phyloP scores from a whole-genome alignment of 441 rosid species.

The Biscutella laevigata region DNA sequence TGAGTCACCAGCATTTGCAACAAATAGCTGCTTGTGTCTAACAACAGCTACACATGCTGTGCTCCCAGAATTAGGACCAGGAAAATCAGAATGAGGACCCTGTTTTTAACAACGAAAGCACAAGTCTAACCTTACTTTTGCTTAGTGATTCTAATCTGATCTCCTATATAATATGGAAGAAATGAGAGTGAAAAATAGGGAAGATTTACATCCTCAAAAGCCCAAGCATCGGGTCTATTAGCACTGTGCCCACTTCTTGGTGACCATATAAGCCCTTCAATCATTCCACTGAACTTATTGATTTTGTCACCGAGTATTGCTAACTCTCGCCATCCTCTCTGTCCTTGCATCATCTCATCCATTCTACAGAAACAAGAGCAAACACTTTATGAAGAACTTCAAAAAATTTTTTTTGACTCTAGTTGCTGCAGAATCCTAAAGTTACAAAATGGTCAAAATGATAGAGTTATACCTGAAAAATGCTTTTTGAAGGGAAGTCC shows the following conservation, averaged over 20 bases:
- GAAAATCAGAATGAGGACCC: conserved; percentile 92
- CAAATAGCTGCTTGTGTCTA: conserved; percentile 52
- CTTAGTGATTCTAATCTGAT: too few relatives aligned
- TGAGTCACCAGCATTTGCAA: conserved; percentile 92
- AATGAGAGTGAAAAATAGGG: neutral
- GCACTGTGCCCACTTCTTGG: conserved; percentile 49
- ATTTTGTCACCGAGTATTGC: conserved; percentile 76
- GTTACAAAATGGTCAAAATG: too few relatives aligned
- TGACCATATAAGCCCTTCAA: conserved; percentile 92
- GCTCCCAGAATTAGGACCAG: conserved; percentile 76
- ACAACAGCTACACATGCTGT: conserved; percentile 78
- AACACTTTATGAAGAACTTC: conserved; percentile 5
- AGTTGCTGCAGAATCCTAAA: too few relatives aligned
- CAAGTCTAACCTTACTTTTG: neutral
- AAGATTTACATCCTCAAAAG: conserved; percentile 60
- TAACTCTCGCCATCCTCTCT: conserved; percentile 92
- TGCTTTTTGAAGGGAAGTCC: conserved; percentile 55
- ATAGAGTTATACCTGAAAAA: conserved; percentile 58
- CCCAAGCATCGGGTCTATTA: conserved; percentile 59
- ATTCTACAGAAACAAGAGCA: conserved; percentile 36
- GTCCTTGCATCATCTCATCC: conserved; percentile 99
- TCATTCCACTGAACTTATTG: conserved; percentile 80
- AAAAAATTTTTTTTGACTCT: neutral
- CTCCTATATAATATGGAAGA: too few relatives aligned
- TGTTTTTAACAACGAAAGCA: conserved; percentile 17